Evolutionary conservation across 225 moss, liverwort and hornwort species (phyloP).

Genomic region (Climacium dendroides): DNA sequence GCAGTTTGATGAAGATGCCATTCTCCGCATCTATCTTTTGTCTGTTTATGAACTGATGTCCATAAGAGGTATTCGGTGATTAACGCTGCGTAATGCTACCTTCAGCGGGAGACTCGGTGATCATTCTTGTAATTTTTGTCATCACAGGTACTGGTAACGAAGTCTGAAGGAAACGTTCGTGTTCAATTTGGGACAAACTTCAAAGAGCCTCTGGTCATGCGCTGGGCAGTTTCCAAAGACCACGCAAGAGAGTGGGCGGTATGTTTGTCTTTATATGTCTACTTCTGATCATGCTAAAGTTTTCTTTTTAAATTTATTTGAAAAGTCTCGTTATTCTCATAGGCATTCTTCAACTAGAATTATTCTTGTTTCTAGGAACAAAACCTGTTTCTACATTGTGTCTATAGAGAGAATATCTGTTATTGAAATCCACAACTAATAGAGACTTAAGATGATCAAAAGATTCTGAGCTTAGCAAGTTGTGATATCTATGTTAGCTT

Average conservation of each 20-base stretch:
- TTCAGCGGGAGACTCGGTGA: background rate
- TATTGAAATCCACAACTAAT: background rate
- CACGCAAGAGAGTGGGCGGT: conserved; percentile 80
- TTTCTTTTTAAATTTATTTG: background rate
- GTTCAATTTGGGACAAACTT: conserved; percentile 70
- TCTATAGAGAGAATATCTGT: background rate
- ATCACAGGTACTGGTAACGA: conserved; percentile 66
- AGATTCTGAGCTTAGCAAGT: background rate
- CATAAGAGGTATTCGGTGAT: background rate
- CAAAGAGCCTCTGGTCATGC: conserved; percentile 44
- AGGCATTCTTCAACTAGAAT: background rate
- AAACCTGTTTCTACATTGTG: background rate
- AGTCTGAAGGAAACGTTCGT: conserved; percentile 36
- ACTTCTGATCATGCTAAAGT: background rate
- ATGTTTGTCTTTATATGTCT: background rate
- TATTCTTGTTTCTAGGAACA: background rate
- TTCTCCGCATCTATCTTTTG: background rate
- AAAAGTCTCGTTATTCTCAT: background rate
- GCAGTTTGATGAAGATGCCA: background rate
- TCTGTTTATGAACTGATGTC: background rate
- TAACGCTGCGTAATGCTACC: background rate
- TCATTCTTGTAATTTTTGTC: background rate
- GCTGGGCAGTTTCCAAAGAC: conserved; percentile 84
- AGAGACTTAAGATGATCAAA: background rate
- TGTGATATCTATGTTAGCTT: background rate